Evolutionary conservation across 2,329 filamentous ascomycete species (phyloP).

Genomic region (Colletotrichum tamarilloi): DNA sequence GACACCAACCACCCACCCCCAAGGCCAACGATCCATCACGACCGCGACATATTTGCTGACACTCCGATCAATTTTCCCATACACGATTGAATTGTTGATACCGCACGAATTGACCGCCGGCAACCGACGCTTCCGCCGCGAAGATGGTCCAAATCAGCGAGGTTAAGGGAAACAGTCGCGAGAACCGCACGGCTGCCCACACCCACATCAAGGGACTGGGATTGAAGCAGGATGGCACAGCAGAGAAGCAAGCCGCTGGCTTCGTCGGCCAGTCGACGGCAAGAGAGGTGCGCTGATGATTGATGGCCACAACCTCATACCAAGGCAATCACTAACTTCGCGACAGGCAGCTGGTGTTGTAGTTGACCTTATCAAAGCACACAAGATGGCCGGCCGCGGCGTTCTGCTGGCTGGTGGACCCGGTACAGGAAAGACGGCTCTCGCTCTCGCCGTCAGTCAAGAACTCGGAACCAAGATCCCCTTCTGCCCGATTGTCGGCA

Average conservation of each 20-base stretch:
- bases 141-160: conserved; percentile 91
- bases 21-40: conserved; percentile 1
- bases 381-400: conserved; percentile 97
- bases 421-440: conserved; percentile 95
- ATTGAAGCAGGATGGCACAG: conserved; percentile 84
- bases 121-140: conserved; percentile 41
- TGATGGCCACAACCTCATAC: background rate
- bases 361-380: conserved; percentile 93
- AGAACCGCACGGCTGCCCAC: conserved; percentile 95
- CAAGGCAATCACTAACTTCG: conserved; percentile 8
- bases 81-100: conserved; percentile 21
- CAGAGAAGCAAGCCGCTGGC: conserved; percentile 81
- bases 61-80: background rate
- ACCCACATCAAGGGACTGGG: conserved; percentile 98
- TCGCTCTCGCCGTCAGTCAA: conserved; percentile 95
- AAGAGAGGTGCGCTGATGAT: conserved; percentile 76
- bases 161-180: conserved; percentile 93
- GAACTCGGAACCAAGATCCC: conserved; percentile 98
- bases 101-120: conserved; percentile 30
- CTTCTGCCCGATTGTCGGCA: conserved; percentile 97
- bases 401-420: conserved; percentile 94
- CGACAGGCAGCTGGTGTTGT: conserved; percentile 89
- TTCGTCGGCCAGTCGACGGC: conserved; percentile 92
- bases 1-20: conserved; percentile 19
- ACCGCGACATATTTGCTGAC: conserved; percentile 9